Evolutionary conservation across 2,329 filamentous ascomycete genomes (phyloP).

Genomic region (Penicillium sp.): DNA sequence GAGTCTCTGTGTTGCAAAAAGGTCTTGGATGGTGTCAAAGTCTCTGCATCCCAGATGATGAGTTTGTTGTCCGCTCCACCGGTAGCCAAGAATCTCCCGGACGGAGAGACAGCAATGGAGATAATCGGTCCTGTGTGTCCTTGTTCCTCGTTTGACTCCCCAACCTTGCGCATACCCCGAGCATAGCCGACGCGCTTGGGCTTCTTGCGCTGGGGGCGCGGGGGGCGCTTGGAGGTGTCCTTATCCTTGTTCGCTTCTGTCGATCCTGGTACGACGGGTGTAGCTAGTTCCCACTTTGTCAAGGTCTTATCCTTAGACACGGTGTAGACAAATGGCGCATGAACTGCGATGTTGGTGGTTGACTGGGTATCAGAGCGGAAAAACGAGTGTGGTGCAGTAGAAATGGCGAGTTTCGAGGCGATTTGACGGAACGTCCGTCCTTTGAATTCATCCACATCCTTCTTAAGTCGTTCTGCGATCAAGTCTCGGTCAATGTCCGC

Average conservation of each 20-base stretch:
- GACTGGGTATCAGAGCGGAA: slow-evolving; percentile 78
- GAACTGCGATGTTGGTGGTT: slow-evolving; percentile 78
- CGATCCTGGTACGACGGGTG: slow-evolving; percentile 29
- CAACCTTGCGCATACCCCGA: slow-evolving; percentile 44
- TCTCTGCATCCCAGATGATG: slow-evolving; percentile 83
- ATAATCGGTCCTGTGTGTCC: slow-evolving; percentile 82
- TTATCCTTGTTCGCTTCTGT: slow-evolving; percentile 62
- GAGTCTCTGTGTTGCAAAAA: slow-evolving; percentile 92
- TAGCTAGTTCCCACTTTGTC: slow-evolving; percentile 84
- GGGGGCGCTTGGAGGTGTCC: slow-evolving; percentile 65
- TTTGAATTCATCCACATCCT: slow-evolving; percentile 90
- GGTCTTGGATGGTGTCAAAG: slow-evolving; percentile 75
- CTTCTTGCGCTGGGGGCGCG: slow-evolving; percentile 44
- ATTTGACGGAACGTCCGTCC: slow-evolving; percentile 84
- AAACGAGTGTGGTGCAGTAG: slow-evolving; percentile 65
- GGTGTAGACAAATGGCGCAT: slow-evolving; percentile 81
- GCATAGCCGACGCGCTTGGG: slow-evolving; percentile 54
- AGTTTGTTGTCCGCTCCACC: slow-evolving; percentile 82
- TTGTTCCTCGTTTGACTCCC: slow-evolving; percentile 52
- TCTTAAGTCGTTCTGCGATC: slow-evolving; percentile 84
- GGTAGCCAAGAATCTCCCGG: slow-evolving; percentile 88
- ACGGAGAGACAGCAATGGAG: slow-evolving; percentile 80
- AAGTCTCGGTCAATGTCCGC: slow-evolving; percentile 90
- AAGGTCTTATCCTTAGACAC: slow-evolving; percentile 81
- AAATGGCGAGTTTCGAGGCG: slow-evolving; percentile 71